A percentile compares a stretch with the other conserved stretches of the same genome.
Conservation (phyloP, 176 grass and related monocot species). For the Echinochloa phyllopogon region DNA sequence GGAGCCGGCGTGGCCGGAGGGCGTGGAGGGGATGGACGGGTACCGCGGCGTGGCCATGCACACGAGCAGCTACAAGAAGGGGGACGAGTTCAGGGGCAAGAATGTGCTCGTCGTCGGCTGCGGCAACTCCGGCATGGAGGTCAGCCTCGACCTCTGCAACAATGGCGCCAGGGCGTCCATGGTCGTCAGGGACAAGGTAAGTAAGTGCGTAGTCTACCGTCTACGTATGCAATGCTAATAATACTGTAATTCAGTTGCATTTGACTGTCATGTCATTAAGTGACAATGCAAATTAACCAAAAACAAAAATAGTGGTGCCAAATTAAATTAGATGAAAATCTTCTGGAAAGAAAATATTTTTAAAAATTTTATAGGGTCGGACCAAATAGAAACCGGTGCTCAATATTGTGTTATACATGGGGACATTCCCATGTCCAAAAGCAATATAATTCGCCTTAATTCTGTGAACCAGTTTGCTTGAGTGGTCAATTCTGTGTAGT, state of each 20-base stretch:
- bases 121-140: slow-evolving; percentile 98
- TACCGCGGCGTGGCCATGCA: slow-evolving; percentile 62
- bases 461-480: slow-evolving; percentile 16
- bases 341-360: neutral
- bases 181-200: slow-evolving; percentile 94
- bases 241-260: neutral
- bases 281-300: neutral
- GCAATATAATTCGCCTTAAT: neutral
- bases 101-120: slow-evolving; percentile 89
- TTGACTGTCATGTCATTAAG: neutral
- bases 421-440: neutral
- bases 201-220: slow-evolving; percentile 29
- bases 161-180: slow-evolving; percentile 75
- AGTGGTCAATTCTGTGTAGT: slow-evolving; percentile 12
- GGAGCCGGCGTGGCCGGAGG: slow-evolving; percentile 62
- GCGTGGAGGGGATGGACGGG: slow-evolving; percentile 27
- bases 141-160: slow-evolving; percentile 86
- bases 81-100: slow-evolving; percentile 65
- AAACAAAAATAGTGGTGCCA: neutral
- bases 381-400: neutral
- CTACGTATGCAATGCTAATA: neutral
- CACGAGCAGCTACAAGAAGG: slow-evolving; percentile 77
- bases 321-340: neutral
- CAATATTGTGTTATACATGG: neutral
- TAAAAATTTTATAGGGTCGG: too few species aligned